phyloP scores from a whole-genome alignment of 345 rosid genomes.

The Orychophragmus violaceus region DNA sequence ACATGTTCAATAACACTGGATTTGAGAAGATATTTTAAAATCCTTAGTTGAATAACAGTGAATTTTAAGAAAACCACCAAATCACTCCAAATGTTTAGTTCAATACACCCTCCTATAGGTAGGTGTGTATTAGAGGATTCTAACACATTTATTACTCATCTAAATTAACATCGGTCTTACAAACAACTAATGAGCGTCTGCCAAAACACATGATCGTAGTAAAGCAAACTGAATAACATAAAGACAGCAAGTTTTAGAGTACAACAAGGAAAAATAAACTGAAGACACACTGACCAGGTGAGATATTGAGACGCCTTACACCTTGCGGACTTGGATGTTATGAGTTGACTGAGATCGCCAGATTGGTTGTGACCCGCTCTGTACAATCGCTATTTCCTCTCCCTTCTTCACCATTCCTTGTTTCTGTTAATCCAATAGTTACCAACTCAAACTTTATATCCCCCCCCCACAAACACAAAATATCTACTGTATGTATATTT shows the following conservation, averaged over 20 bases:
- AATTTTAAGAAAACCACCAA: too few species aligned
- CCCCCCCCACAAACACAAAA: background rate
- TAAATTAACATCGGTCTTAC: background rate
- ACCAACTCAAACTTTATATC: conserved; percentile 2
- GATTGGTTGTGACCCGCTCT: conserved; percentile 89
- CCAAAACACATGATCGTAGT: background rate
- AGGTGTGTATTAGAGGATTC: background rate
- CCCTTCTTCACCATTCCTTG: conserved; percentile 96
- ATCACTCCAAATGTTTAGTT: too few species aligned
- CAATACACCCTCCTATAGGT: too few species aligned
- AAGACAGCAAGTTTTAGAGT: conserved; percentile 16
- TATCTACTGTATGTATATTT: background rate
- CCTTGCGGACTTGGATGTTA: conserved; percentile 92
- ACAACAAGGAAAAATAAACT: background rate
- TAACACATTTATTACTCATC: conserved; percentile 4
- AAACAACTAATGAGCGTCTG: conserved; percentile 4
- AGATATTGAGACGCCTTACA: conserved; percentile 28
- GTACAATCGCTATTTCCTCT: conserved; percentile 89
- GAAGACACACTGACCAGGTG: background rate
- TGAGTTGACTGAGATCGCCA: conserved; percentile 97
- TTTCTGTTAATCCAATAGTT: conserved; percentile 40
- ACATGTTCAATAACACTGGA: too few species aligned
- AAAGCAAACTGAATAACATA: conserved; percentile 17
- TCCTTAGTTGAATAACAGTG: too few species aligned
- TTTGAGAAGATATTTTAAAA: too few species aligned